Base-by-base conservation (phyloP, 2,329 filamentous ascomycete species). In the Diaporthe humulicola region DNA sequence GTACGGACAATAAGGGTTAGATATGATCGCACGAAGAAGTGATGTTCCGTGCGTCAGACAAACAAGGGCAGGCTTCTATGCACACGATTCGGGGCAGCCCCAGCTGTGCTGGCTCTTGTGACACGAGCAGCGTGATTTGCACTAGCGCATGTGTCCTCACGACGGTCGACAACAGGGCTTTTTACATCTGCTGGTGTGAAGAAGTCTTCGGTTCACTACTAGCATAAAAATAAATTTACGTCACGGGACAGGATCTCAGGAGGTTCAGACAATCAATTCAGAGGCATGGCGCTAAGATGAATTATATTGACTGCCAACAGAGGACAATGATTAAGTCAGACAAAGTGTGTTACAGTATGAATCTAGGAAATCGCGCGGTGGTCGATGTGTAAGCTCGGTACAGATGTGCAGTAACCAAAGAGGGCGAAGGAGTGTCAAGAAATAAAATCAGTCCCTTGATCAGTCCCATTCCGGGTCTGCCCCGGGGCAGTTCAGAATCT, bases 371-470 rank as follows among this genome's bases (percentile, higher is more conserved):
- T 54, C 45, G 33, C 42, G 57, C 45, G 22, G 48, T 54, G 19
- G 57, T 64, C 57, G 45, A 64, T n/a, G 30, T 33, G 3, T 9
- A 58, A 52, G 25, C 40, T 38, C 38, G 54, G 40, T 38, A 56
- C 54, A n/a, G 30, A 57, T 28, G 48, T 45, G 25, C 72, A 54
- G n/a, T 28, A 56, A 42, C 40, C 45, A 40, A 73, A 33, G 28
- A 72, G 40, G 38, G 61, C 60, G 58, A 76, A 76, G 54, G 74
- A 76, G 54, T 54, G 74, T 73, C 74, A 58, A 74, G 74, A 76
- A 75, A 28, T 36, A 19, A 74, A 76, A 38, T 48, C 45, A 52
- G 17, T 67, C 45, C 48, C 25, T 19, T 28, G 40, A 48, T 30
- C 57, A 30, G 12, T 17, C 19, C n/a, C 42, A 52, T 22, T 25